Evolutionary conservation across 441 rosid genomes (phyloP).

Genomic region (Pelargonium myrrhifolium): DNA sequence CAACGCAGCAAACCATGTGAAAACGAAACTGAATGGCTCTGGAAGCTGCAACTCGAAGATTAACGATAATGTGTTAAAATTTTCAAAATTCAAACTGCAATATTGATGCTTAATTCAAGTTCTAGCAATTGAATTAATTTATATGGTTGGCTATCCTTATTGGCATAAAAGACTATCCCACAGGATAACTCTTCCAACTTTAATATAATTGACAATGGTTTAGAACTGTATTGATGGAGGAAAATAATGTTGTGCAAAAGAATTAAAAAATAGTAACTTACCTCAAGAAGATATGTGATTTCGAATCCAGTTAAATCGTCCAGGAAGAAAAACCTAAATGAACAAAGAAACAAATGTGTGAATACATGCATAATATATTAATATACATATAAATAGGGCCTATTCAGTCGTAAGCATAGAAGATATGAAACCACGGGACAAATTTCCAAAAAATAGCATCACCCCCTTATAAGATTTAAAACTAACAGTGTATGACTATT

Average conservation of each 20-base stretch:
- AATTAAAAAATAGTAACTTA: constrained; percentile 21
- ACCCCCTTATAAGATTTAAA: no score
- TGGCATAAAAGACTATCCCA: no score
- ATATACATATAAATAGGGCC: neutral
- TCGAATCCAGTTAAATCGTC: constrained; percentile 89
- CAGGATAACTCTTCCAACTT: neutral
- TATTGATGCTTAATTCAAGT: no score
- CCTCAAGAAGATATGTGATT: constrained; percentile 81
- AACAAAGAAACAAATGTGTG: constrained; percentile 5
- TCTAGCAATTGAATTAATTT: no score
- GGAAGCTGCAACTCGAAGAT: constrained; percentile 52
- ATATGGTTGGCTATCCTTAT: no score
- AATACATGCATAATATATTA: neutral
- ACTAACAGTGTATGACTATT: no score
- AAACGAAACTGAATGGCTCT: constrained; percentile 86
- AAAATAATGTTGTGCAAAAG: neutral
- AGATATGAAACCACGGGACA: no score
- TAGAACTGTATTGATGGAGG: no score
- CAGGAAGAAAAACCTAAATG: constrained; percentile 77
- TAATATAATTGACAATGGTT: neutral
- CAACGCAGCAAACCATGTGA: constrained; percentile 95
- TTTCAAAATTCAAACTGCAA: neutral
- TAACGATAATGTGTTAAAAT: neutral
- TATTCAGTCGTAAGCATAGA: neutral
- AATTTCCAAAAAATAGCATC: no score